These are phyloP conservation scores for Cardamine resedifolia DNA, from an alignment of 345 rosid species.

Conservation along the genomic window DNA sequence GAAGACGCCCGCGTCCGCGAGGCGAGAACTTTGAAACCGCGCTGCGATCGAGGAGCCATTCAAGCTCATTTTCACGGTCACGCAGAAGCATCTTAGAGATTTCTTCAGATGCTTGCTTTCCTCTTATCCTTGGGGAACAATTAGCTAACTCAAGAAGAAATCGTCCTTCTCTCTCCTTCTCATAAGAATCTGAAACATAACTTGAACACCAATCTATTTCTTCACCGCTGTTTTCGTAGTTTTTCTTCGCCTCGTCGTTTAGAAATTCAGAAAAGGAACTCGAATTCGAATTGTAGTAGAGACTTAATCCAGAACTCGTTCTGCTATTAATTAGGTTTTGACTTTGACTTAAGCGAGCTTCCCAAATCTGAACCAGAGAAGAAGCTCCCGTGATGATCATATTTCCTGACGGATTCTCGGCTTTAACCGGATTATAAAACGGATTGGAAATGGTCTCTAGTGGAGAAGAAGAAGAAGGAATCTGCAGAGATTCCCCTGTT, in stretches of 20 bases:
- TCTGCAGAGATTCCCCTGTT: slow-evolving; percentile 37
- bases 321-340: slow-evolving; percentile 7
- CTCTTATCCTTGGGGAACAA: no score
- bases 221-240: background rate
- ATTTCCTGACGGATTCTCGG: no score
- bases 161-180: no score
- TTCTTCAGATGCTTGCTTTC: no score
- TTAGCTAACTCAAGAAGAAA: no score
- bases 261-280: background rate
- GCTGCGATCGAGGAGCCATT: slow-evolving; percentile 35
- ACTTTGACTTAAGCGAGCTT: slow-evolving; percentile 47
- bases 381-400: slow-evolving; percentile 64
- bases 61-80: slow-evolving; percentile 52
- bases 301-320: background rate
- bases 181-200: no score
- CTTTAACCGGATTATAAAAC: no score
- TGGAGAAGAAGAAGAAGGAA: slow-evolving; percentile 1
- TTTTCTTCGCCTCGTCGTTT: background rate
- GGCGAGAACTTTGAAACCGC: slow-evolving; percentile 61
- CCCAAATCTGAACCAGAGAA: slow-evolving; percentile 85
- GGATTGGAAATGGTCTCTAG: no score
- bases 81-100: slow-evolving; percentile 39
- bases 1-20: slow-evolving; percentile 65
- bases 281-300: no score
- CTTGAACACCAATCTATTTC: background rate